Evolutionary conservation across 2,329 filamentous ascomycete genomes (phyloP), one percentile per base, ranked within the genome.

Genomic region (Dactylellina parvicollis): DNA sequence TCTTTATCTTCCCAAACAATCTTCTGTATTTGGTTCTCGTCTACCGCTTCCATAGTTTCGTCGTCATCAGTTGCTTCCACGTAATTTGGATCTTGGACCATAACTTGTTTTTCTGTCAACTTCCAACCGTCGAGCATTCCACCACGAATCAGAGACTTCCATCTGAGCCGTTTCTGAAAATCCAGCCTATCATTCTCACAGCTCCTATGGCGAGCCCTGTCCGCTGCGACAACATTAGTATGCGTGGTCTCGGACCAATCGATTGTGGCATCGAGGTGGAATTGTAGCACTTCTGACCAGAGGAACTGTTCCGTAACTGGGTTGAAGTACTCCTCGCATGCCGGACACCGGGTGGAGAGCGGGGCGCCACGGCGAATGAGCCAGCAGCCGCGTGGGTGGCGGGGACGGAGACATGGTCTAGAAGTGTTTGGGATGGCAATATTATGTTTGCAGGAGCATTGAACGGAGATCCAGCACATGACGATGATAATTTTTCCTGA

Each of bases 371-470:
- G 67, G 28, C 67, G 67, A 8, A 72, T 60, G 67, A 72, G 22
- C 67, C 67, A 72, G 59, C 67, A 72, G 16, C 67, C 67, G 22
- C 59, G 59, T 18, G 67, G 67, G 22, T 72, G 46, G 10, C 67
- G 67, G 18, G 67, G 67, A 16, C 67, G 59, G 22, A 72, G 54
- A 22, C 67, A 72, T 44, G 16, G 3, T 22, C 64, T 71, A 0
- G 18, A 14, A 2, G 59, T 50, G 20, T 72, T 30, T 14, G 36
- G 32, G 20, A 72, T 54, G 4, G 67, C 67, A 24, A 72, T 72
- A 22, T 72, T 72, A 20, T 72, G 67, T 46, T 54, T 59, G 52
- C 67, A 72, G 3, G 26, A 9, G 34, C 67, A 72, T 49, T 72
- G 50, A 22, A 72, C 59, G 9, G 67, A 72, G 1, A 72, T 50